Evolutionary conservation across 2,329 filamentous ascomycete genomes (phyloP).

Genomic region (Mycosphaerelloides madeirae): DNA sequence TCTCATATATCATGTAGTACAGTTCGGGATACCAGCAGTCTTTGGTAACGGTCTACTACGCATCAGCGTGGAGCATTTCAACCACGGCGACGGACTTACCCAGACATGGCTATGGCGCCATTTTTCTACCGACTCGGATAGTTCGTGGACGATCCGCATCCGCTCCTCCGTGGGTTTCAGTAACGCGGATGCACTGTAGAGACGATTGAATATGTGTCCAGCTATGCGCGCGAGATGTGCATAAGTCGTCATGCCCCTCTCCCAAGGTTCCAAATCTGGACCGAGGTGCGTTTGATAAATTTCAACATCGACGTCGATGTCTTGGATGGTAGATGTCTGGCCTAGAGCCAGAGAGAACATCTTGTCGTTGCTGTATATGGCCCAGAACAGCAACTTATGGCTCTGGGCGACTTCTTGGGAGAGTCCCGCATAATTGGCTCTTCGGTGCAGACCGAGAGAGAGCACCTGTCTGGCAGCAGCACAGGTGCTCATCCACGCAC

Average conservation of each 20-base stretch:
- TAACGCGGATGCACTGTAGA: conserved; percentile 11
- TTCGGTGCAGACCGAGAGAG: conserved; percentile 9
- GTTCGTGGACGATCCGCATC: conserved; percentile 5
- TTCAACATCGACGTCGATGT: conserved; percentile 12
- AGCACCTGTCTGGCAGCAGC: conserved; percentile 9
- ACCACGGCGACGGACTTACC: too few species aligned
- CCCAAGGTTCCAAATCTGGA: conserved; percentile 5
- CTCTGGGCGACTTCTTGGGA: conserved; percentile 2
- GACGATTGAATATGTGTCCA: conserved; percentile 9
- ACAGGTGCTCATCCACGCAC: conserved; percentile 5
- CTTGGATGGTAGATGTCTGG: conserved; percentile 9
- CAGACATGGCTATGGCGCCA: too few species aligned
- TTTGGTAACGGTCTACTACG: neutral
- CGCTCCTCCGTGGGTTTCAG: conserved; percentile 7
- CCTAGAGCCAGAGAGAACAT: conserved; percentile 7
- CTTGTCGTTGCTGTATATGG: conserved; percentile 8
- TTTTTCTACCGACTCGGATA: too few species aligned
- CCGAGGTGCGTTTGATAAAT: conserved; percentile 1
- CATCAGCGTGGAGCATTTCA: too few species aligned
- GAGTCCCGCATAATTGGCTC: neutral
- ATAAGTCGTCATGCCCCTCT: neutral
- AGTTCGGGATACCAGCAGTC: conserved; percentile 7
- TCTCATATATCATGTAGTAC: conserved; percentile 5
- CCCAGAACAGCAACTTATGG: conserved; percentile 7
- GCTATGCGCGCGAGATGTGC: neutral